A percentile compares a stretch with the other conserved stretches of the same genome.
These are phyloP conservation scores for Blastobotrys americana DNA, from an alignment of 805 yeast genomes.

Conservation along the genomic window DNA sequence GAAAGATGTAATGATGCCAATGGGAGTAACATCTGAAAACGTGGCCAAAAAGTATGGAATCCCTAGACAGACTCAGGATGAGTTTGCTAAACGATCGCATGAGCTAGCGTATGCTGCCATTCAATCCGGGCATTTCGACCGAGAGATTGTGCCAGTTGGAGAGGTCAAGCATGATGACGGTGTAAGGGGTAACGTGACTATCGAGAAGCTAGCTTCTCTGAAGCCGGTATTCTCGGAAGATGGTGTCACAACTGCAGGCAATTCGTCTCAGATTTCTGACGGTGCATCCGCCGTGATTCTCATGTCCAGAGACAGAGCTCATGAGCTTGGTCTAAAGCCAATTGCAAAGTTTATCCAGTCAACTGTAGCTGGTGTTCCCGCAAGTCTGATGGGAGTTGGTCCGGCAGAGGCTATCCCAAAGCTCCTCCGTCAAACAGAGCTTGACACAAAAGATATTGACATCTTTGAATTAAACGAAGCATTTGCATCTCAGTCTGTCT, in stretches of 20 bases:
- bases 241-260: conserved; percentile 89
- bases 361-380: conserved; percentile 87
- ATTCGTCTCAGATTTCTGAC: conserved; percentile 83
- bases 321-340: conserved; percentile 69
- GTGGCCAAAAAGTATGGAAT: conserved; percentile 55
- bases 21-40: conserved; percentile 86
- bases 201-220: conserved; percentile 27
- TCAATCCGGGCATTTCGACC: conserved; percentile 52
- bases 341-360: conserved; percentile 73
- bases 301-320: conserved; percentile 65
- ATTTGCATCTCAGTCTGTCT: conserved; percentile 81
- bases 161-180: conserved; percentile 32
- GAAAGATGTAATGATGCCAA: conserved; percentile 69
- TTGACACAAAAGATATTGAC: conserved; percentile 56
- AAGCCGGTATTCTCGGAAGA: conserved; percentile 45
- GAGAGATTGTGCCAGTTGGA: conserved; percentile 69
- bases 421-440: conserved; percentile 68
- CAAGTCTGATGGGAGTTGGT: conserved; percentile 81
- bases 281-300: conserved; percentile 85
- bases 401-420: conserved; percentile 85
- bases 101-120: conserved; percentile 64
- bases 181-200: conserved; percentile 25
- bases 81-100: conserved; percentile 69
- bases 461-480: conserved; percentile 86
- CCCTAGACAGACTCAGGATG: conserved; percentile 61